Percentiles rank a stretch among this genome's conserved stretches.
Evolutionary conservation across 345 rosid species (phyloP).

Genomic region (Cochlearia excelsa): DNA sequence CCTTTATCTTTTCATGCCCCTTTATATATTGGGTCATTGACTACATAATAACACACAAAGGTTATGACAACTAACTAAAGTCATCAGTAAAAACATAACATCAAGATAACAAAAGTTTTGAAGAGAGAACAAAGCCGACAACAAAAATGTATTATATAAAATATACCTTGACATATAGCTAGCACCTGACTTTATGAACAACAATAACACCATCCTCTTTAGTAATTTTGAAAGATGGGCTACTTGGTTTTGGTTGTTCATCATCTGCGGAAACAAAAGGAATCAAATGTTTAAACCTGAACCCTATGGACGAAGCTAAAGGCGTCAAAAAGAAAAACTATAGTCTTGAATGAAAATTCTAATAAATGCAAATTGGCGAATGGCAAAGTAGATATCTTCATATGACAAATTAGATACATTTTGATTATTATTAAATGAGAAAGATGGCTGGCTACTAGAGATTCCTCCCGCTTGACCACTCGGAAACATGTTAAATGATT

Average conservation of each 20-base stretch:
- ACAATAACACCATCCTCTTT: conserved; percentile 74
- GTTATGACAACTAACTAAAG: not conserved
- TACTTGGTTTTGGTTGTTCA: conserved; percentile 74
- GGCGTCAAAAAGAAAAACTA: not conserved
- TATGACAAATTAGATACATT: conserved; percentile 15
- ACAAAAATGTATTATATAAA: not conserved
- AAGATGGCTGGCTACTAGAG: conserved; percentile 30
- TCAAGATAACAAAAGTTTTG: conserved; percentile 1
- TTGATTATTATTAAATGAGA: conserved; percentile 29
- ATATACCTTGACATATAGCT: conserved; percentile 87
- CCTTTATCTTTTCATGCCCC: conserved; percentile 96
- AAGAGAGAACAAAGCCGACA: not conserved
- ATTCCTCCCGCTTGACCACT: conserved; percentile 40
- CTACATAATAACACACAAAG: conserved; percentile 39
- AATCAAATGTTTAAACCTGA: conserved; percentile 4
- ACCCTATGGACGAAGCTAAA: not conserved
- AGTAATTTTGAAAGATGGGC: conserved; percentile 88
- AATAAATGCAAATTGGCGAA: not conserved
- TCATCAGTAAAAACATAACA: conserved; percentile 6
- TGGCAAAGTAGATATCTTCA: conserved; percentile 30
- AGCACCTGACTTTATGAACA: conserved; percentile 95
- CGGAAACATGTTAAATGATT: conserved; percentile 35
- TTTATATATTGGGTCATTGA: conserved; percentile 71
- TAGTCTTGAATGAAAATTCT: conserved; percentile 1
- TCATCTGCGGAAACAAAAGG: conserved; percentile 47